phyloP scores from a whole-genome alignment of 1,284 basidiomycete species.

The Filobasidium uniguttulatum region DNA sequence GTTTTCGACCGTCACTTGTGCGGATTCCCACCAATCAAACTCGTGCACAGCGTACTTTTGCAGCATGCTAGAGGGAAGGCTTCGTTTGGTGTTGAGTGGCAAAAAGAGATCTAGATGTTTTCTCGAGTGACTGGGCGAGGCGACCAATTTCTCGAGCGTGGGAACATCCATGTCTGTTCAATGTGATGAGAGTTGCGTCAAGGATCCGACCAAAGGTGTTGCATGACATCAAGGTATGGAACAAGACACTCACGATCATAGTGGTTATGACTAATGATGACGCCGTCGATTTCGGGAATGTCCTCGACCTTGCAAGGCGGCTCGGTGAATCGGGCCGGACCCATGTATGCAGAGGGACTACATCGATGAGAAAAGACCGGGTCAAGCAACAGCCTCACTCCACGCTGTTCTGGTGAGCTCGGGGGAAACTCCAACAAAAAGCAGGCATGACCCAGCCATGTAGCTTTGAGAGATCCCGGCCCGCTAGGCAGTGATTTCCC shows the following conservation, averaged over 20 bases:
- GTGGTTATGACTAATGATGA: conserved; percentile 50
- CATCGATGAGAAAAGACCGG: conserved; percentile 55
- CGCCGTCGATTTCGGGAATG: conserved; percentile 50
- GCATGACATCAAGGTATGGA: background rate
- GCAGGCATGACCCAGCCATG: conserved; percentile 60
- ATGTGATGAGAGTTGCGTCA: conserved; percentile 2
- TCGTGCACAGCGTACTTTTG: conserved; percentile 41
- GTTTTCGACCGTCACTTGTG: conserved; percentile 35
- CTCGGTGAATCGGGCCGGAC: conserved; percentile 50
- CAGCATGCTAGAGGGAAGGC: conserved; percentile 39
- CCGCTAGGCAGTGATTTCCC: conserved; percentile 14
- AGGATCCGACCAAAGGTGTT: background rate
- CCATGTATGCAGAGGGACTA: conserved; percentile 45
- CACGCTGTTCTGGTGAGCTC: conserved; percentile 36
- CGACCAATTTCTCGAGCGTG: conserved; percentile 40
- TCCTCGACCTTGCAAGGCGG: conserved; percentile 48
- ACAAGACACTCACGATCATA: conserved; percentile 47
- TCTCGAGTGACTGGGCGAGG: conserved; percentile 32
- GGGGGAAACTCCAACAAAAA: conserved; percentile 55
- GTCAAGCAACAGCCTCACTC: conserved; percentile 54
- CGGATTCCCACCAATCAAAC: conserved; percentile 58
- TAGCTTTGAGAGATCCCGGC: conserved; percentile 43
- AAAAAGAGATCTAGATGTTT: conserved; percentile 47
- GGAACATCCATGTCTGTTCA: conserved; percentile 41
- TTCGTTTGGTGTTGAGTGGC: conserved; percentile 46